Percentiles rank a stretch among this genome's conserved stretches.
phyloP scores from a whole-genome alignment of 1,284 basidiomycete species.

The Phellinidium pouzarii region DNA sequence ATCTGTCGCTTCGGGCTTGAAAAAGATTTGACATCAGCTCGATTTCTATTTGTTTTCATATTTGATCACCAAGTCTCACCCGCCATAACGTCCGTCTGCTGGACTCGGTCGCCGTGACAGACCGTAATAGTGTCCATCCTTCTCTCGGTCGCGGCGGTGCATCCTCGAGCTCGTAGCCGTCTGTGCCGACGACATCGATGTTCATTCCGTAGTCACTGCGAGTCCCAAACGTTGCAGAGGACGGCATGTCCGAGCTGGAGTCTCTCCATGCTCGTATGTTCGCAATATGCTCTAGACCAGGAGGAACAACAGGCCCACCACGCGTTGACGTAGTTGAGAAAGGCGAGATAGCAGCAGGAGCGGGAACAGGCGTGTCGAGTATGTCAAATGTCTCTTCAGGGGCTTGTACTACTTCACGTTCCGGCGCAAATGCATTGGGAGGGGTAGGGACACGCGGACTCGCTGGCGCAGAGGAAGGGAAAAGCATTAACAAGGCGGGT shows the following conservation, averaged over 20 bases:
- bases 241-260: constrained; percentile 18
- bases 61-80: constrained; percentile 1
- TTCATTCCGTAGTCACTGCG: constrained; percentile 6
- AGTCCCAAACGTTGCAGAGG: constrained; percentile 15
- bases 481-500: constrained; percentile 12
- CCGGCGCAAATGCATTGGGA: not conserved
- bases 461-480: constrained; percentile 8
- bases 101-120: constrained; percentile 14
- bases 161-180: constrained; percentile 16
- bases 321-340: constrained; percentile 18
- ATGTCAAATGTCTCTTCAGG: constrained; percentile 7
- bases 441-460: constrained; percentile 1
- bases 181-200: constrained; percentile 12
- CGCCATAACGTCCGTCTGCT: constrained; percentile 13
- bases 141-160: constrained; percentile 13
- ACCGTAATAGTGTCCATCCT: constrained; percentile 16
- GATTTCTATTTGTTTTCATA: not conserved
- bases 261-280: constrained; percentile 16
- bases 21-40: not conserved
- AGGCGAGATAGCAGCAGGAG: constrained; percentile 12
- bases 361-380: constrained; percentile 18
- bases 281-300: constrained; percentile 17
- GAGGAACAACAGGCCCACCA: constrained; percentile 17
- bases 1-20: constrained; percentile 9
- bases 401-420: not conserved